A percentile compares a stretch with the other conserved stretches of the same genome.
These are phyloP conservation scores for Multifurca ochricompacta DNA, from an alignment of 768 basidiomycete species.

Conservation along the genomic window DNA sequence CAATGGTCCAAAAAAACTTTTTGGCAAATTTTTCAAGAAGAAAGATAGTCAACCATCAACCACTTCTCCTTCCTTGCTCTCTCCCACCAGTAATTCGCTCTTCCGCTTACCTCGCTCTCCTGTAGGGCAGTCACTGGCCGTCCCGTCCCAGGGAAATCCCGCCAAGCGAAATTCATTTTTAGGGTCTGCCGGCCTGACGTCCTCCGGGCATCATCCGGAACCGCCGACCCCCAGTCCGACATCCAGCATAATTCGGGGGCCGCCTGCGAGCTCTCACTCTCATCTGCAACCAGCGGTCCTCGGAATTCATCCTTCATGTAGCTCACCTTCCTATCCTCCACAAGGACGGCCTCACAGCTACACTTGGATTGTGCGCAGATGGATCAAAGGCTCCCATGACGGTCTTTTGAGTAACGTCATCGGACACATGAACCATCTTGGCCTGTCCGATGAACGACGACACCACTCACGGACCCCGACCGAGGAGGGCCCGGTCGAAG, in stretches of 20 bases:
- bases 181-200: background rate
- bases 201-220: constrained; percentile 12
- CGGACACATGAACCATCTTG: constrained; percentile 28
- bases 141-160: constrained; percentile 3
- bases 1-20: constrained; percentile 48
- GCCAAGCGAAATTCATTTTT: constrained; percentile 22
- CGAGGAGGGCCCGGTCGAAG: constrained; percentile 38
- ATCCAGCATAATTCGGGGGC: constrained; percentile 8
- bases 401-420: constrained; percentile 39
- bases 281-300: constrained; percentile 42
- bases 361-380: constrained; percentile 66
- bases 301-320: constrained; percentile 61
- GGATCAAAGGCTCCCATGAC: constrained; percentile 53
- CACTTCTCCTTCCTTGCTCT: constrained; percentile 1
- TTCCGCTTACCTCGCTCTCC: constrained; percentile 6
- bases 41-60: constrained; percentile 30
- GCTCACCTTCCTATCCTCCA: constrained; percentile 40
- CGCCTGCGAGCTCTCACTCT: background rate
- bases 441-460: constrained; percentile 16
- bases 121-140: background rate
- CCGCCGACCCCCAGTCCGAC: background rate
- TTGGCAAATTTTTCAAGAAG: constrained; percentile 66
- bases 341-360: constrained; percentile 41
- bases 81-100: constrained; percentile 3
- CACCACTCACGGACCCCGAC: background rate